phyloP scores from a whole-genome alignment of 371 early-diverging fungal species.

The Mucor irregularis region DNA sequence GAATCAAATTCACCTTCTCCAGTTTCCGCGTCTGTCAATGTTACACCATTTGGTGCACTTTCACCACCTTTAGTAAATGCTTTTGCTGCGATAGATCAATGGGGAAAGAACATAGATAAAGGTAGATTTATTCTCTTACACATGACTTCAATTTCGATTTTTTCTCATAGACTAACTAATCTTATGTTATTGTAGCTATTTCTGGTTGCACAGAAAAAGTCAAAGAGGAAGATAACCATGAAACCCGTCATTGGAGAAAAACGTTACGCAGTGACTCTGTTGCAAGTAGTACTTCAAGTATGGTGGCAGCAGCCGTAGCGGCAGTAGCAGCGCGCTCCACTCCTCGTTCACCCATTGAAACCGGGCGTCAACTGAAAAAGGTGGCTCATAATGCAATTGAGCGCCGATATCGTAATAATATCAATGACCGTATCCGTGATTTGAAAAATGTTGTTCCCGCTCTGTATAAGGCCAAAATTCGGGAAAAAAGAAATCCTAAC shows the following conservation, averaged over 20 bases:
- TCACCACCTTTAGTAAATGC: background rate
- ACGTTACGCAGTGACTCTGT: background rate
- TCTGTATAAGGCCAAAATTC: constrained; percentile 47
- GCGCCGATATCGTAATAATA: constrained; percentile 85
- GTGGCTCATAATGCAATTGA: constrained; percentile 90
- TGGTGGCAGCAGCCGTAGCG: background rate
- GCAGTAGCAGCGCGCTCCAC: background rate
- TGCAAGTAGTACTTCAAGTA: background rate
- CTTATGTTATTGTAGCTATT: too few relatives aligned
- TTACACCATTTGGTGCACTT: background rate
- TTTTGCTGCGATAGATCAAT: background rate
- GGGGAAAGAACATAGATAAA: background rate
- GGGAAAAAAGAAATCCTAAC: background rate
- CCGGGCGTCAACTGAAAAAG: constrained; percentile 52
- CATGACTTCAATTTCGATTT: too few relatives aligned
- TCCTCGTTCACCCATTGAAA: background rate
- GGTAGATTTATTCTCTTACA: too few relatives aligned
- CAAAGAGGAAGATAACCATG: constrained; percentile 10
- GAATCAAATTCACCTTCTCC: background rate
- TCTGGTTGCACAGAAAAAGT: background rate
- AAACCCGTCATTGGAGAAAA: constrained; percentile 10
- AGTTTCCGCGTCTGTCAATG: background rate
- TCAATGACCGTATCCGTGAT: constrained; percentile 85
- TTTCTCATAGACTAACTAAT: too few relatives aligned
- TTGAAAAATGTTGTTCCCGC: constrained; percentile 81